A percentile compares a stretch with the other conserved stretches of the same genome.
Evolutionary conservation across 2,329 filamentous ascomycete genomes (phyloP).

Genomic region (Arthrobotrys conoides): DNA sequence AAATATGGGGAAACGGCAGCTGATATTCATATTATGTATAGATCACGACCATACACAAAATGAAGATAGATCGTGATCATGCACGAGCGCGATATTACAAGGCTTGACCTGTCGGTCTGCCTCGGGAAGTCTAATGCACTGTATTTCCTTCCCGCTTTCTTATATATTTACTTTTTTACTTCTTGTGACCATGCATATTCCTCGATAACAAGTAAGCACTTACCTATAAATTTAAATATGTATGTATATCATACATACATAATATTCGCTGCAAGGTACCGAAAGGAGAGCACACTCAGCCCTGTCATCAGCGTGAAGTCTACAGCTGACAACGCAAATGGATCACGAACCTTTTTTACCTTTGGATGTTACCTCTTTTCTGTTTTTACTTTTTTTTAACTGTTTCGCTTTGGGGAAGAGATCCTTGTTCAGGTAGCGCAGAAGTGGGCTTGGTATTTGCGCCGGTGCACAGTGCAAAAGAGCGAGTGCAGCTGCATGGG

Average conservation of each 20-base stretch:
- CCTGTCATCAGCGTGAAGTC: conserved; percentile 44
- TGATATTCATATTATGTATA: conserved; percentile 13
- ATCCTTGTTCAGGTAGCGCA: conserved; percentile 10
- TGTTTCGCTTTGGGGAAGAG: background rate
- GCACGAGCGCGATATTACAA: background rate
- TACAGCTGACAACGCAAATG: conserved; percentile 49
- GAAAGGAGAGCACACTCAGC: conserved; percentile 15
- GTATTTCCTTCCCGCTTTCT: background rate
- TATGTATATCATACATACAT: conserved; percentile 3
- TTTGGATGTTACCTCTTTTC: background rate
- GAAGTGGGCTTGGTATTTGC: no score
- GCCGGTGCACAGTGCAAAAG: no score
- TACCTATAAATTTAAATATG: no score
- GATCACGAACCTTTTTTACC: conserved; percentile 16
- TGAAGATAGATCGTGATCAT: conserved; percentile 1
- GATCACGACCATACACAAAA: background rate
- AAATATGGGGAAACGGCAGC: conserved; percentile 19
- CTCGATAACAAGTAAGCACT: no score
- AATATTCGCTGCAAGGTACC: conserved; percentile 20
- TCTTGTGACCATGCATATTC: conserved; percentile 17
- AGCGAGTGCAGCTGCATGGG: background rate
- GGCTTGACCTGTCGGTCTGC: background rate
- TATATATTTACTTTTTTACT: background rate
- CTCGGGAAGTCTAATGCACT: conserved; percentile 25
- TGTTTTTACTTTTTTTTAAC: no score